A percentile compares a stretch with the other conserved stretches of the same genome.
Evolutionary conservation across 352 stramenopile genomes (phyloP).

Genomic region (Blastocystis sp.): DNA sequence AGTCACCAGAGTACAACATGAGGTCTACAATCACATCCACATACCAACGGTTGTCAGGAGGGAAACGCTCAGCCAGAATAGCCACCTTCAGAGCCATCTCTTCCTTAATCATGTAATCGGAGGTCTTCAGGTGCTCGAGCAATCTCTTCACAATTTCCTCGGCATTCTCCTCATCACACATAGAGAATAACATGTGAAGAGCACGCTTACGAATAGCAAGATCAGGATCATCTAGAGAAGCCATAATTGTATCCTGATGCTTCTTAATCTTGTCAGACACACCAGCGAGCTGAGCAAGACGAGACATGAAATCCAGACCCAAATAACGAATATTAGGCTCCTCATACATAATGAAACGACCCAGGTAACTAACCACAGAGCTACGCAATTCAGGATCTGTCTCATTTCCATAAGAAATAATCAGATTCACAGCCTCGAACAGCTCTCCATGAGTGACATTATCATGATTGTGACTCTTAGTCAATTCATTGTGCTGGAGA

Average conservation of each 20-base stretch:
- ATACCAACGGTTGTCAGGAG: constrained; percentile 90
- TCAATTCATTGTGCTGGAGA: constrained; percentile 81
- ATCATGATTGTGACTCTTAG: constrained; percentile 87
- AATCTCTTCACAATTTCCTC: constrained; percentile 91
- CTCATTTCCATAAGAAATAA: constrained; percentile 86
- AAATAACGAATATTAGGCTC: constrained; percentile 96
- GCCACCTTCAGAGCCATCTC: constrained; percentile 97
- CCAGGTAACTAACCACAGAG: constrained; percentile 86
- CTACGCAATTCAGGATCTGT: constrained; percentile 82
- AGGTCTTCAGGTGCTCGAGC: constrained; percentile 86
- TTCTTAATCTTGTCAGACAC: constrained; percentile 81
- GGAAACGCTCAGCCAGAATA: constrained; percentile 95
- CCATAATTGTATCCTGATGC: constrained; percentile 89
- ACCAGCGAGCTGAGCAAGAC: constrained; percentile 84
- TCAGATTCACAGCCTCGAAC: constrained; percentile 94
- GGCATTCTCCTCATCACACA: constrained; percentile 91
- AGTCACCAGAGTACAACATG: constrained; percentile 87
- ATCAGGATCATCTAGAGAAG: constrained; percentile 92
- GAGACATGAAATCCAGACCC: constrained; percentile 90
- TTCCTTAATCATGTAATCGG: constrained; percentile 86
- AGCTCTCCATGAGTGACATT: constrained; percentile 92
- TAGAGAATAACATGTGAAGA: constrained; percentile 94
- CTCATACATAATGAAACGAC: constrained; percentile 93
- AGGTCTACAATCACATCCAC: constrained; percentile 95
- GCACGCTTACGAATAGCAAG: constrained; percentile 89